Conservation (phyloP, 305 asterid genomes). For the Fraxinus sp. region DNA sequence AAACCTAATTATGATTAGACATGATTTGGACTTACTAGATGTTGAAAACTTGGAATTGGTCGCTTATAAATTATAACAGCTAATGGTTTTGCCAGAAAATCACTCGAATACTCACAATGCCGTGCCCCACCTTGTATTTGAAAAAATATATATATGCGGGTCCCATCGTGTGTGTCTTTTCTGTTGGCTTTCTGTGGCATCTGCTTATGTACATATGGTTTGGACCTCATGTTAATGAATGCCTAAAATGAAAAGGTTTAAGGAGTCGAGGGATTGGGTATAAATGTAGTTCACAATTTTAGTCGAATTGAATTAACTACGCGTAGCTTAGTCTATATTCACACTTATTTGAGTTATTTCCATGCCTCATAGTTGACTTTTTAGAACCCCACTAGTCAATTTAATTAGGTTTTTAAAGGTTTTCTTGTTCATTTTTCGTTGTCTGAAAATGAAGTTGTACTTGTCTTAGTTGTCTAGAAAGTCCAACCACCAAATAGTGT, state of each 20-base stretch:
- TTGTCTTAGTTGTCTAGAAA: constrained; percentile 15
- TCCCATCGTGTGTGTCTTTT: too few relatives aligned
- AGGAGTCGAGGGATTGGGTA: not conserved
- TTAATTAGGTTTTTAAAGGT: not conserved
- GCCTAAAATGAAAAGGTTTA: not conserved
- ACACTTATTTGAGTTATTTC: not conserved
- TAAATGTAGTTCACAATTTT: not conserved
- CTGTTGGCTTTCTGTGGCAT: too few relatives aligned
- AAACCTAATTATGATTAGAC: not conserved
- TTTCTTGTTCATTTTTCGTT: not conserved
- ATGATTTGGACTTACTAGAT: not conserved
- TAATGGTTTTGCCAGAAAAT: too few relatives aligned
- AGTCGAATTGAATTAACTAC: not conserved
- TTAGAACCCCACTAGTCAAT: not conserved
- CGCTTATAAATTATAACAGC: not conserved
- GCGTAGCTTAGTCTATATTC: not conserved
- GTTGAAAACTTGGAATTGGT: not conserved
- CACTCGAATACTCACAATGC: too few relatives aligned
- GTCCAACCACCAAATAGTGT: not conserved
- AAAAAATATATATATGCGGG: too few relatives aligned
- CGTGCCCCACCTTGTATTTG: too few relatives aligned
- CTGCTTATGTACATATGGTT: not conserved
- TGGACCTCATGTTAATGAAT: not conserved
- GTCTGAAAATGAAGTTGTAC: constrained; percentile 6
- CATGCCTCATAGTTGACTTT: not conserved